Conservation (phyloP, 1,284 basidiomycete species). For the Pulchroboletus neoregius region DNA sequence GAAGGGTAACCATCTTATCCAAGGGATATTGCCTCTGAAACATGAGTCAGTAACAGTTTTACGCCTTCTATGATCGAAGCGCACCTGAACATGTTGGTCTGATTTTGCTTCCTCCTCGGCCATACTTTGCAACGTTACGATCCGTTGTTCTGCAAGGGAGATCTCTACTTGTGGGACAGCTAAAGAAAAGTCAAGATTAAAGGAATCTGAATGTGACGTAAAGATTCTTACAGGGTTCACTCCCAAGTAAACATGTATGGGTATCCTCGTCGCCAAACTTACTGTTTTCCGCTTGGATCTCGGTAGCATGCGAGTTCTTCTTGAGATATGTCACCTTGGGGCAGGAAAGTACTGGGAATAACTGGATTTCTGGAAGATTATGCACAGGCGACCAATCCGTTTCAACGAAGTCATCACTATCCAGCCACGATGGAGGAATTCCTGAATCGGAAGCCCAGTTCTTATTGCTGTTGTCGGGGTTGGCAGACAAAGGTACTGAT, state of each 20-base stretch:
- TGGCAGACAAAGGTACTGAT: constrained; percentile 44
- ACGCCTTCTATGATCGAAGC: neutral
- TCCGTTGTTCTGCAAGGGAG: constrained; percentile 56
- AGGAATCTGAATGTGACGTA: neutral
- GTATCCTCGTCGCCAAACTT: constrained; percentile 90
- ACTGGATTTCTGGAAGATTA: constrained; percentile 57
- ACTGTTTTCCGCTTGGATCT: constrained; percentile 44
- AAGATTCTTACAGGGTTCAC: constrained; percentile 58
- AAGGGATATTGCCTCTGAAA: constrained; percentile 32
- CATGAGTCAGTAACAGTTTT: constrained; percentile 2
- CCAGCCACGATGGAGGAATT: constrained; percentile 61
- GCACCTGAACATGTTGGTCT: constrained; percentile 18
- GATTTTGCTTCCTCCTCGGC: constrained; percentile 18
- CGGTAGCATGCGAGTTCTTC: constrained; percentile 46
- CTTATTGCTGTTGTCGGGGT: constrained; percentile 28
- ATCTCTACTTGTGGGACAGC: constrained; percentile 72
- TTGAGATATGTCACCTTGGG: constrained; percentile 85
- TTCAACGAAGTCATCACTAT: constrained; percentile 84
- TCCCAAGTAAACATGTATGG: constrained; percentile 82
- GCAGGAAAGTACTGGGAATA: constrained; percentile 72
- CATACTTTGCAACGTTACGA: constrained; percentile 44
- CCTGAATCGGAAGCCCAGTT: constrained; percentile 24
- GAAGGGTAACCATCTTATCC: constrained; percentile 53
- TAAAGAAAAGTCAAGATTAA: constrained; percentile 22
- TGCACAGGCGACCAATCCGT: constrained; percentile 59